Percentiles rank a stretch among this genome's conserved stretches.
phyloP scores from a whole-genome alignment of 495 filamentous ascomycete species.

The Wilcoxina mikolae region DNA sequence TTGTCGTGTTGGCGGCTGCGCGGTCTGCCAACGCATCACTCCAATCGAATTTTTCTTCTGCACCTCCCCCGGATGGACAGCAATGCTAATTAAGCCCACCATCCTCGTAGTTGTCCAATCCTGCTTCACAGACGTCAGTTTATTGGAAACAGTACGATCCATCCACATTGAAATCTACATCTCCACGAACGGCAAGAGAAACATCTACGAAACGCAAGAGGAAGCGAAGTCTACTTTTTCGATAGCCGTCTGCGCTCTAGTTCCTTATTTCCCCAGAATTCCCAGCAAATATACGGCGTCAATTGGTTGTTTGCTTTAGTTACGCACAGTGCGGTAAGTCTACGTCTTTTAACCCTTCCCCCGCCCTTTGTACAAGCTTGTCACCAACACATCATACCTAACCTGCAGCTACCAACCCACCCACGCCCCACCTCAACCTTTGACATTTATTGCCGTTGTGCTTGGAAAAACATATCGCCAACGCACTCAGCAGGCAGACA shows the following conservation, averaged over 20 bases:
- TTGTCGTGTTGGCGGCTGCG: conserved; percentile 3
- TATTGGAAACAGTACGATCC: not conserved
- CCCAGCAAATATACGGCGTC: not conserved
- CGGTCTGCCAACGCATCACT: conserved; percentile 4
- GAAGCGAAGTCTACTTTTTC: too few relatives aligned
- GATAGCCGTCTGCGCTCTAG: not conserved
- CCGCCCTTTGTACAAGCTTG: not conserved
- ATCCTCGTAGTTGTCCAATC: not conserved
- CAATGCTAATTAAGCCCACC: not conserved
- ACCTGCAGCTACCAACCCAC: conserved; percentile 1
- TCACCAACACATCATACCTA: conserved; percentile 6
- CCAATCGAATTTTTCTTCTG: conserved; percentile 5
- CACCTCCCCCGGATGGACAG: not conserved
- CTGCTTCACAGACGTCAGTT: not conserved
- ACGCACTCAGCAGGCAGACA: not conserved
- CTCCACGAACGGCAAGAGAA: not conserved
- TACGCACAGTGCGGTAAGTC: not conserved
- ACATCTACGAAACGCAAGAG: not conserved
- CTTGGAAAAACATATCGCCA: conserved; percentile 1
- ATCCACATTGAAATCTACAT: not conserved
- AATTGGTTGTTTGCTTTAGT: not conserved
- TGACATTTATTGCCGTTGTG: not conserved
- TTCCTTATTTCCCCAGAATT: not conserved
- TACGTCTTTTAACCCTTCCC: not conserved
- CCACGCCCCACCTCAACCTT: conserved; percentile 1